Evolutionary conservation across 2,329 filamentous ascomycete genomes (phyloP).

Genomic region (Diaporthe citri): DNA sequence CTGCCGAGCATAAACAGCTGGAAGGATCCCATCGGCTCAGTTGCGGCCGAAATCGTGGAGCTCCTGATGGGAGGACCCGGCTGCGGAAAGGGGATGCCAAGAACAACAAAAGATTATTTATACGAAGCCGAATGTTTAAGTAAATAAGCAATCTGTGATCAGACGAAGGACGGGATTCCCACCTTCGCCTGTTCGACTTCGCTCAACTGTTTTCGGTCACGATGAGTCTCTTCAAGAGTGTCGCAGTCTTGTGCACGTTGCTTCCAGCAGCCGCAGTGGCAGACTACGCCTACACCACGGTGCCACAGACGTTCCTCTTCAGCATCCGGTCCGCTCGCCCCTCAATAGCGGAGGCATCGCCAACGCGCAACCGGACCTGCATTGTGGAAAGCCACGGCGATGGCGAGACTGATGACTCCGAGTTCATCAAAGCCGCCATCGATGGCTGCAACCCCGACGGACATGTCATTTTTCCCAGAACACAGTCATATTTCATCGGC

Average conservation of each 20-base stretch:
- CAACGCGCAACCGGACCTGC: conserved; percentile 44
- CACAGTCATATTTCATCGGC: conserved; percentile 69
- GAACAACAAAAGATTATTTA: neutral
- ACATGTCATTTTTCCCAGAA: conserved; percentile 67
- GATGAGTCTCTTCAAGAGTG: neutral
- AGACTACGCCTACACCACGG: neutral
- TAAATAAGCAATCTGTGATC: neutral
- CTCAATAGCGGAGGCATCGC: conserved; percentile 2
- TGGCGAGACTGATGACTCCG: conserved; percentile 45
- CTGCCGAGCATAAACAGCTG: conserved; percentile 11
- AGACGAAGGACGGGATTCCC: neutral
- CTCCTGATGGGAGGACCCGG: neutral
- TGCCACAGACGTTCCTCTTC: conserved; percentile 19
- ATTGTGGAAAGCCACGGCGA: conserved; percentile 69
- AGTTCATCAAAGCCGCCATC: conserved; percentile 62
- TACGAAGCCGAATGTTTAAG: neutral
- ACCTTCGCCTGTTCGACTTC: too few species aligned
- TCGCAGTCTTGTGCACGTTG: neutral
- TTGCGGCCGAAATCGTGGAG: conserved; percentile 15
- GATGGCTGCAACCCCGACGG: conserved; percentile 71
- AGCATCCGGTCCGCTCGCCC: conserved; percentile 26
- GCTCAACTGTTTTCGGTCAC: neutral
- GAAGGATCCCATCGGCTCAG: conserved; percentile 17
- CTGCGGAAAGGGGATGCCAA: neutral
- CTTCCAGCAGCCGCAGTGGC: neutral